These are phyloP conservation scores for Kockovaella imperatae DNA, from an alignment of 768 basidiomycete genomes.

Conservation along the genomic window DNA sequence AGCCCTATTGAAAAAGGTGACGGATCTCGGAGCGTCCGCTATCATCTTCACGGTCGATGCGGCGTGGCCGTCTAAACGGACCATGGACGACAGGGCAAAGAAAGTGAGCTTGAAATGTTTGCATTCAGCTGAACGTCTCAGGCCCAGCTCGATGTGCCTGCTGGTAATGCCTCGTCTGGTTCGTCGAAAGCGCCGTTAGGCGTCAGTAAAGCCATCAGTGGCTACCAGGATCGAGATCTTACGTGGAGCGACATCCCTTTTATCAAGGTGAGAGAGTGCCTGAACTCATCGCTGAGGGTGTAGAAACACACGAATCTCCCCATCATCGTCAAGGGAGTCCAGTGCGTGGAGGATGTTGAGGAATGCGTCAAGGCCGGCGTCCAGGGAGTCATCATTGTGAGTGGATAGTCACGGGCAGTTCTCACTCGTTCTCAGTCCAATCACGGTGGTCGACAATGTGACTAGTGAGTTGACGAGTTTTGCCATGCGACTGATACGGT, in stretches of 20 bases:
- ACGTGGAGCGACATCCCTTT: slow-evolving; percentile 44
- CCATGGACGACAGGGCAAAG: slow-evolving; percentile 37
- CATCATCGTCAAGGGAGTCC: slow-evolving; percentile 52
- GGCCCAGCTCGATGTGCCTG: slow-evolving; percentile 18
- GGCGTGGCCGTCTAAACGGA: slow-evolving; percentile 67
- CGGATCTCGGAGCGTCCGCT: slow-evolving; percentile 68
- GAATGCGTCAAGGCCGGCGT: slow-evolving; percentile 78
- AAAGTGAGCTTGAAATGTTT: slow-evolving; percentile 3
- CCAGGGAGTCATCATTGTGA: slow-evolving; percentile 67
- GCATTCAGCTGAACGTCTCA: slow-evolving; percentile 1
- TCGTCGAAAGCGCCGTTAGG: slow-evolving; percentile 30
- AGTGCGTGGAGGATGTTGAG: slow-evolving; percentile 61
- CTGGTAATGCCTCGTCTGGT: slow-evolving; percentile 6
- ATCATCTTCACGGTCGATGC: slow-evolving; percentile 91
- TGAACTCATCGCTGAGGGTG: neutral
- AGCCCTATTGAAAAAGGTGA: slow-evolving; percentile 62
- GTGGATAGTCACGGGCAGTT: neutral
- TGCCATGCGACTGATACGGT: neutral
- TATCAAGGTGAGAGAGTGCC: slow-evolving; percentile 28
- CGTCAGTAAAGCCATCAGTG: slow-evolving; percentile 39
- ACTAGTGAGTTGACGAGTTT: slow-evolving; percentile 44
- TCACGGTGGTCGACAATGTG: slow-evolving; percentile 62
- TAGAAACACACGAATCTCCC: slow-evolving; percentile 48
- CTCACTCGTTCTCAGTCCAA: slow-evolving; percentile 52
- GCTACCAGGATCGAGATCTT: slow-evolving; percentile 44